These are phyloP conservation scores for Friedmanniomyces simplex DNA, from an alignment of 495 filamentous ascomycete species.

Conservation along the genomic window DNA sequence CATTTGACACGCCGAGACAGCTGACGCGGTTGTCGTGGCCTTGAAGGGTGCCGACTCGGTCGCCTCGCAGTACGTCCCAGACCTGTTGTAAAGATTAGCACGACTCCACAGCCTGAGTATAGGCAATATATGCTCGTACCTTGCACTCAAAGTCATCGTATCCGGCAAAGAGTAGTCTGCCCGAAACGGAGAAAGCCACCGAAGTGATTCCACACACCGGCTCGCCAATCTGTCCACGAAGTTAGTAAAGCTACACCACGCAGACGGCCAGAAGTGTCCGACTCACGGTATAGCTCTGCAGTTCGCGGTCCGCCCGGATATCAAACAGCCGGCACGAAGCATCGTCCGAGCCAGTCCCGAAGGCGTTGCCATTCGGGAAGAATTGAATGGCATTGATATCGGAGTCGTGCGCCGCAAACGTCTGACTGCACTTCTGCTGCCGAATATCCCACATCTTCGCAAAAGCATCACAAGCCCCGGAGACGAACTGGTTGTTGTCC, in stretches of 20 bases:
- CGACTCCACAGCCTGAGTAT: neutral
- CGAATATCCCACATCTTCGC: constrained; percentile 99
- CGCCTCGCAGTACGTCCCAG: constrained; percentile 93
- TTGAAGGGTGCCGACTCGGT: constrained; percentile 90
- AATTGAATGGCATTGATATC: constrained; percentile 99
- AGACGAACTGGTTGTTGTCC: constrained; percentile 97
- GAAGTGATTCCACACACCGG: constrained; percentile 97
- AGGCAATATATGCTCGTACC: constrained; percentile 39
- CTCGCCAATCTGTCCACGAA: constrained; percentile 65
- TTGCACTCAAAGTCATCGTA: constrained; percentile 99
- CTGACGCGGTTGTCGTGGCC: constrained; percentile 98
- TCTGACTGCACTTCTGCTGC: constrained; percentile 95
- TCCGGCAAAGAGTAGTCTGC: constrained; percentile 87
- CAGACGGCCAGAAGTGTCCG: neutral
- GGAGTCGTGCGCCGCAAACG: constrained; percentile 95
- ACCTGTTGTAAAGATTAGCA: constrained; percentile 47
- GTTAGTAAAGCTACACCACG: neutral
- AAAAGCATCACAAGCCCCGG: constrained; percentile 95
- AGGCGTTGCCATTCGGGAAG: constrained; percentile 97
- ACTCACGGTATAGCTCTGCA: constrained; percentile 84
- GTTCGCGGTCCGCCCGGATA: constrained; percentile 89
- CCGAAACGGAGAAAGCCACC: constrained; percentile 95
- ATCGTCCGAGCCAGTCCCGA: constrained; percentile 96
- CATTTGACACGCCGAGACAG: constrained; percentile 96
- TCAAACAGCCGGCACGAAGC: constrained; percentile 96